Conservation (phyloP, 1,284 basidiomycete species). For the Tetrapyrgos nigripes region DNA sequence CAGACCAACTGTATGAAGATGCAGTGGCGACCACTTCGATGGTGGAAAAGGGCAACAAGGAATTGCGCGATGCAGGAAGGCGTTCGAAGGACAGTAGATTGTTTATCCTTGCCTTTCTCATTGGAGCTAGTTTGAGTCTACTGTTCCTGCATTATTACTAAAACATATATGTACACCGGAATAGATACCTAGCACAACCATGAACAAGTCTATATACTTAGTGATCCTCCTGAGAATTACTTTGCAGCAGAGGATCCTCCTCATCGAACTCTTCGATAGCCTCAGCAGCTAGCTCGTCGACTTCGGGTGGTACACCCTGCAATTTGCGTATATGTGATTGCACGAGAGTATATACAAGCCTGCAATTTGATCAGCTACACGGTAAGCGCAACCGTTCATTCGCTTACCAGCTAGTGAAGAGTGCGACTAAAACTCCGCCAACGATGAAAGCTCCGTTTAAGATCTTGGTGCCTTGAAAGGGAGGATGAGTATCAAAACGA, state of each 20-base stretch:
- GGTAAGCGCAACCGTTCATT: slow-evolving; percentile 1
- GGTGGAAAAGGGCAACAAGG: slow-evolving; percentile 86
- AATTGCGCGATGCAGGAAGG: slow-evolving; percentile 84
- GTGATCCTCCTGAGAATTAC: slow-evolving; percentile 4
- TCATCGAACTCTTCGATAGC: slow-evolving; percentile 70
- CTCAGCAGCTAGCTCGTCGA: slow-evolving; percentile 64
- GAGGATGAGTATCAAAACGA: slow-evolving; percentile 7
- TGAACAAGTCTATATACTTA: slow-evolving; percentile 6
- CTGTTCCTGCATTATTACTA: slow-evolving; percentile 89
- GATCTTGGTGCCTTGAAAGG: slow-evolving; percentile 62
- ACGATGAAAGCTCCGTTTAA: slow-evolving; percentile 66
- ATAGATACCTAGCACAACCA: not conserved
- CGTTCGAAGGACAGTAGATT: slow-evolving; percentile 83
- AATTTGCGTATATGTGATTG: slow-evolving; percentile 65
- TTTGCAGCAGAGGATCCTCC: slow-evolving; percentile 66
- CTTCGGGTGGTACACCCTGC: slow-evolving; percentile 53
- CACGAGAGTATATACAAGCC: slow-evolving; percentile 69
- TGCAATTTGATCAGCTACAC: slow-evolving; percentile 32
- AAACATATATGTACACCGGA: slow-evolving; percentile 18
- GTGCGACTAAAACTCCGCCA: slow-evolving; percentile 60
- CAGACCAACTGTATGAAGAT: slow-evolving; percentile 89
- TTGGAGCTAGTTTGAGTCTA: slow-evolving; percentile 85
- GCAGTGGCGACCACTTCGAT: slow-evolving; percentile 84
- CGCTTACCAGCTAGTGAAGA: slow-evolving; percentile 70
- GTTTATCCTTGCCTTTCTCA: slow-evolving; percentile 85